A percentile compares a stretch with the other conserved stretches of the same genome.
These are phyloP conservation scores for Spinellus fusiger DNA, from an alignment of 192 early-diverging fungal genomes.

Conservation along the genomic window DNA sequence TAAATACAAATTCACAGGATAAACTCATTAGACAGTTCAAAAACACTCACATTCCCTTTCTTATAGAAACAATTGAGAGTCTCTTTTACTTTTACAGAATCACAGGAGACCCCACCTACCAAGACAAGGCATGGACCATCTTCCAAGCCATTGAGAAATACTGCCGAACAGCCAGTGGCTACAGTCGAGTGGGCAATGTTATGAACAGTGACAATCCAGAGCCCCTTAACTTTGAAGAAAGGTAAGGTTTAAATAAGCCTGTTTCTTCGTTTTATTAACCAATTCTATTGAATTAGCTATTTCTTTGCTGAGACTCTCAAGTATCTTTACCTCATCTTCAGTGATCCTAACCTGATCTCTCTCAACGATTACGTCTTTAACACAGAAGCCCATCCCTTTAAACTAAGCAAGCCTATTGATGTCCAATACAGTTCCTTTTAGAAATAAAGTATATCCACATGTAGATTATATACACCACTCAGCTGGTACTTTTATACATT, in stretches of 20 bases:
- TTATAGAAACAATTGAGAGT: conserved; percentile 65
- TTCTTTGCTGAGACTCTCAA: conserved; percentile 72
- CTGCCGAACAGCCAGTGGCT: conserved; percentile 21
- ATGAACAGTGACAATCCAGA: not conserved
- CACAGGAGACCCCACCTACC: conserved; percentile 60
- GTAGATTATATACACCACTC: too few relatives aligned
- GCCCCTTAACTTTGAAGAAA: conserved; percentile 21
- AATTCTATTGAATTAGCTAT: conserved; percentile 29
- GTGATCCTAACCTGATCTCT: conserved; percentile 43
- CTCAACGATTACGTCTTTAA: conserved; percentile 62
- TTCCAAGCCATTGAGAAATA: conserved; percentile 24
- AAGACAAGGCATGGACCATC: conserved; percentile 64
- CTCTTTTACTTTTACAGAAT: conserved; percentile 71
- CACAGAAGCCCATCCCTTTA: conserved; percentile 66
- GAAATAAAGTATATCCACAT: too few relatives aligned
- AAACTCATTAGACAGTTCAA: not conserved
- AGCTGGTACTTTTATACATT: too few relatives aligned
- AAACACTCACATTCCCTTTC: not conserved
- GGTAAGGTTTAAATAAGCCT: not conserved
- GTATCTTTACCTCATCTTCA: conserved; percentile 61
- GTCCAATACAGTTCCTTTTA: too few relatives aligned
- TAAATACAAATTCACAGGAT: conserved; percentile 11
- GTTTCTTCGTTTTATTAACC: not conserved
- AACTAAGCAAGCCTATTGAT: conserved; percentile 33
- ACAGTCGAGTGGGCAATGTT: conserved; percentile 18